Evolutionary conservation across 257 asterid genomes (phyloP).

Genomic region (Rubia yunnanensis): DNA sequence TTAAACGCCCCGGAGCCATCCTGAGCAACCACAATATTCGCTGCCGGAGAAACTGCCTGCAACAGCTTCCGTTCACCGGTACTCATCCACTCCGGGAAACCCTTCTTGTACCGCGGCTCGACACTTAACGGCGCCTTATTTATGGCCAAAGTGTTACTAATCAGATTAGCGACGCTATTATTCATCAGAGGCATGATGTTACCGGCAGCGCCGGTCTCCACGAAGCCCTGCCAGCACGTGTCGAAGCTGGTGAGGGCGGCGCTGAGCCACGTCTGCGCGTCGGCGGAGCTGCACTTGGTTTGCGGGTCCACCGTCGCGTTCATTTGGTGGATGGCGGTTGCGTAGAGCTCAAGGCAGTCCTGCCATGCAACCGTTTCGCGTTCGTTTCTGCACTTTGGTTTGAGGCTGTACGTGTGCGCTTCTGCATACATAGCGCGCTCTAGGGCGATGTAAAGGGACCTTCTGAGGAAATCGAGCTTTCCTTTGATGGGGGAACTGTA

Average conservation of each 20-base stretch:
- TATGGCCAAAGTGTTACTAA: slow-evolving; percentile 53
- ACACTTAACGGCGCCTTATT: slow-evolving; percentile 24
- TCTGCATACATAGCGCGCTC: slow-evolving; percentile 51
- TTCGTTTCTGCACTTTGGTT: slow-evolving; percentile 38
- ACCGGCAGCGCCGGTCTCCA: slow-evolving; percentile 39
- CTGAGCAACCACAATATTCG: slow-evolving; percentile 47
- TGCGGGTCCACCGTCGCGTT: slow-evolving; percentile 43
- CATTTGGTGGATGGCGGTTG: slow-evolving; percentile 28
- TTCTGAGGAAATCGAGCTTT: slow-evolving; percentile 49
- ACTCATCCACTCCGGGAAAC: slow-evolving; percentile 61
- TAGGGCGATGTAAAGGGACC: slow-evolving; percentile 46
- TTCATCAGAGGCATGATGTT: slow-evolving; percentile 34
- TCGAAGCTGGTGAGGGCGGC: slow-evolving; percentile 11
- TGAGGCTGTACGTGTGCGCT: slow-evolving; percentile 27
- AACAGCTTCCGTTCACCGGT: slow-evolving; percentile 54
- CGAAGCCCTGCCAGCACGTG: slow-evolving; percentile 36
- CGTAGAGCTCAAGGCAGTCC: slow-evolving; percentile 69
- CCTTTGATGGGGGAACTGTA: slow-evolving; percentile 27
- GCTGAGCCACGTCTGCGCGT: slow-evolving; percentile 12
- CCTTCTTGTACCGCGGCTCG: slow-evolving; percentile 17
- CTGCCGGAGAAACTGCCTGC: slow-evolving; percentile 31
- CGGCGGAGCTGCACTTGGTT: slow-evolving; percentile 28
- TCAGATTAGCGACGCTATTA: slow-evolving; percentile 46
- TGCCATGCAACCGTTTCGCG: slow-evolving; percentile 75
- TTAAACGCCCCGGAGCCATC: slow-evolving; percentile 43